Conservation (phyloP, 306 rosid species). For the Acacia melanoxylon region DNA sequence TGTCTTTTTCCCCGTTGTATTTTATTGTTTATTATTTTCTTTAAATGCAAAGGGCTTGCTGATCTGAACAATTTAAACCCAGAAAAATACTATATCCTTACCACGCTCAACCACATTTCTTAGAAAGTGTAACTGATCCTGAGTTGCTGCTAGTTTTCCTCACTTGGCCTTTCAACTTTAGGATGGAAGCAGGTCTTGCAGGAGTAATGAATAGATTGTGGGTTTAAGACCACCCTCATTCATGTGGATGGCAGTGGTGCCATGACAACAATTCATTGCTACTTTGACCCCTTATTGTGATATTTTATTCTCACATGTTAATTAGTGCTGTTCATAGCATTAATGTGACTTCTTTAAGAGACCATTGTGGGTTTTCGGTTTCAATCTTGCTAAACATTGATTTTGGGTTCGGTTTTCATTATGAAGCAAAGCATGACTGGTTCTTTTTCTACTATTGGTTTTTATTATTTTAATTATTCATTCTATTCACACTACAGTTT, state of each 20-base stretch:
- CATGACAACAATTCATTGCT: not conserved
- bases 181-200: not conserved
- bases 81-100: not conserved
- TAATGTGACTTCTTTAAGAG: not conserved
- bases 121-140: not conserved
- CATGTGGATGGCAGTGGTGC: conserved; percentile 21
- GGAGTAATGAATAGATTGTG: not conserved
- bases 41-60: conserved; percentile 14
- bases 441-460: not conserved
- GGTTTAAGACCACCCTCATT: conserved; percentile 5
- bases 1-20: not conserved
- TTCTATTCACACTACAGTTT: not conserved
- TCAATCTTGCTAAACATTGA: conserved; percentile 19
- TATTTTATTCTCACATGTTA: conserved; percentile 2
- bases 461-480: conserved; percentile 7
- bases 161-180: conserved; percentile 13
- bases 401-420: conserved; percentile 20
- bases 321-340: not conserved
- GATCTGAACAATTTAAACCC: conserved; percentile 12
- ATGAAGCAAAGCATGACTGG: not conserved
- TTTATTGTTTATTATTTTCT: not conserved
- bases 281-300: not conserved
- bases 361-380: not conserved
- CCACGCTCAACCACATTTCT: conserved; percentile 1
- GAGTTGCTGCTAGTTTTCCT: conserved; percentile 14